Evolutionary conservation across 2,329 filamentous ascomycete species (phyloP), one percentile per base, ranked within the genome.

Genomic region (Thermomyces lanuginosus): DNA sequence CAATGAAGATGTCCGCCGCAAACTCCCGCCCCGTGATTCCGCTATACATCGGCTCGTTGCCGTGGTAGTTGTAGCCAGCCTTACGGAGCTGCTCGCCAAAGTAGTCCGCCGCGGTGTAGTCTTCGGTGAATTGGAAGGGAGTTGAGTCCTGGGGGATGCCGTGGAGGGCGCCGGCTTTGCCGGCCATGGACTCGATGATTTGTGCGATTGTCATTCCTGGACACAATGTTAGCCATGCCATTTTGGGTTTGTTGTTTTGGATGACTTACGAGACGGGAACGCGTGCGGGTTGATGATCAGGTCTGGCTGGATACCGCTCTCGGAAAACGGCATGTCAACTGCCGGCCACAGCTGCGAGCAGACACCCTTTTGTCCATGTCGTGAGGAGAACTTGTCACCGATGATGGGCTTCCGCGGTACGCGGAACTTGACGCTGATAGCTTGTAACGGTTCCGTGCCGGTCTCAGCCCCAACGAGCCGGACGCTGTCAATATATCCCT

Each of bases 231-330:
- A n/a, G n/a, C n/a, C n/a, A n/a, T n/a, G n/a, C n/a, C n/a, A n/a
- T n/a, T n/a, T n/a, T n/a, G n/a, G n/a, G n/a, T n/a, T n/a, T n/a
- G n/a, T n/a, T n/a, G n/a, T n/a, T n/a, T n/a, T 3, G 9, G 19
- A 15, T 6, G 5, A 39, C 50, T 42, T 44, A 56, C 89, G 84
- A 23, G 86, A 95, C 5, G 89, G 89, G 67, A 98, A 98, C 47
- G 89, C 89, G 66, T 98, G 89, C 21, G 89, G 89, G 60, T 98
- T 98, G 64, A 98, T 98, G 56, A 98, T 98, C 44, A 92, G 67
- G 55, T 98, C 89, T 6, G 89, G 89, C 47, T 93, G 84, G 34
- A 98, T 95, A 28, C 89, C 89, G 4, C 78, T 80, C 58, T 98
- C 89, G 2, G 81, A 83, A 57, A 95, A 98, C 3, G 89, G 89